Evolutionary conservation across 352 stramenopile species (phyloP), one percentile per base, ranked within the genome.

Genomic region (Phytophthora litchii): DNA sequence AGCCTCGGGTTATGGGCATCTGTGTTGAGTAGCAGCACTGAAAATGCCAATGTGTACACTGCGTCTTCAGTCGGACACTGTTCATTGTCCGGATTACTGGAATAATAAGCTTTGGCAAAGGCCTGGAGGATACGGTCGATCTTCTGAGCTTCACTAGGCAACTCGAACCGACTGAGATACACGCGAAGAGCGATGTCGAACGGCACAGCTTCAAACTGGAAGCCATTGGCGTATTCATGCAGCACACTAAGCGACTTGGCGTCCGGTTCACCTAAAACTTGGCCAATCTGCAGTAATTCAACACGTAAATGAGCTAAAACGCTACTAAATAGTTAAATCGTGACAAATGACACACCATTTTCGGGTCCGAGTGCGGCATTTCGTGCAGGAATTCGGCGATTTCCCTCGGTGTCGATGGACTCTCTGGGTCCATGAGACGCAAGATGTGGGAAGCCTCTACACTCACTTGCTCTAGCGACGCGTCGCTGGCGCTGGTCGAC

Each of bases 101-200:
- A 27, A 47, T 80, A 87, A 42, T 85, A 94, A 6, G 84, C 72
- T 23, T 76, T 83, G 16, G 82, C 80, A 32, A 94, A 92, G 6
- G 84, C 84, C 41, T 94, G 78, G 3, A 94, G 65, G 52, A 94
- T 87, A n/a, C 84, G 78, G 65, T 94, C 84, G 41, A 94, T 94
- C 56, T 94, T 92, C 64, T 94, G 84, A 27, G 84, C 84, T 64
- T 94, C 84, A 41, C 76, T 71, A 3, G 82, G 82, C 42, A 92
- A 56, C 47, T 81, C 70, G 46, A 94, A 92, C 31, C 79, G 76
- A 29, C 78, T 75, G 3, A 94, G 72, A 44, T 82, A 94, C n/a
- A 91, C 71, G 11, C 84, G 80, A 25, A 94, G 64, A 17, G 78
- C 67, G 4, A 94, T 67, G 34, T 94, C 84, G 17, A 92, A 86